Base-by-base conservation (phyloP, 108 stramenopile genomes). In the Nitzschia sp. region DNA sequence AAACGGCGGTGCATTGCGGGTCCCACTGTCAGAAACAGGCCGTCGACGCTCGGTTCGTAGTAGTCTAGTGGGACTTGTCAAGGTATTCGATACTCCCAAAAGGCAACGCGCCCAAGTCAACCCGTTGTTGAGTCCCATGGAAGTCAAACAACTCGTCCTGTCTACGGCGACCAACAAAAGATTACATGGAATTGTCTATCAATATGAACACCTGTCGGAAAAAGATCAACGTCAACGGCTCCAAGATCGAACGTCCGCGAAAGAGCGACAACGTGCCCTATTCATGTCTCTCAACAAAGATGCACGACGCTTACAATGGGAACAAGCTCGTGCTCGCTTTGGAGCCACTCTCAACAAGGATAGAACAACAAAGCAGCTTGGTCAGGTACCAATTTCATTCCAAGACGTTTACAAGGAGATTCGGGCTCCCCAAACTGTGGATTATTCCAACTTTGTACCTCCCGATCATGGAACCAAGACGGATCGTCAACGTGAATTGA, bases 121-220 rank as follows among this genome's bases (percentile, higher is more conserved):
- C 8, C 38, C 15, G 8, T 32, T 71, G 30, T 31, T 61, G 1
- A 71, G 49, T 53, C 70, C 70, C 3, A 21, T 49, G 36, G 70
- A 71, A 49, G 70, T 71, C 48, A 48, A 36, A 19, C 34, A 48
- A 49, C 32, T 71, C 8, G 59, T 71, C 33, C 36, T 46, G 30
- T 19, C 56, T 0, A 56, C 68, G 3, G 26, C 8, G 53, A 68
- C 49, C n/a, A 42, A 42, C 38, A 8, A 15, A 8, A 8, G 49
- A 8, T 19, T 51, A n/a, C n/a, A 8, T 19, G 49, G 49, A 9
- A 51, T 51, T 23, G 21, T 19, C 11, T 19, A 17, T 4, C 8
- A 51, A 9, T 51, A 19, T 51, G 49, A 51, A 23, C 38, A 42
- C 6, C n/a, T n/a, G n/a, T n/a, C n/a, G n/a, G n/a, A n/a, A n/a